Evolutionary conservation across 192 early-diverging fungal genomes (phyloP).

Genomic region (Gryganskiella cystojenkinii): DNA sequence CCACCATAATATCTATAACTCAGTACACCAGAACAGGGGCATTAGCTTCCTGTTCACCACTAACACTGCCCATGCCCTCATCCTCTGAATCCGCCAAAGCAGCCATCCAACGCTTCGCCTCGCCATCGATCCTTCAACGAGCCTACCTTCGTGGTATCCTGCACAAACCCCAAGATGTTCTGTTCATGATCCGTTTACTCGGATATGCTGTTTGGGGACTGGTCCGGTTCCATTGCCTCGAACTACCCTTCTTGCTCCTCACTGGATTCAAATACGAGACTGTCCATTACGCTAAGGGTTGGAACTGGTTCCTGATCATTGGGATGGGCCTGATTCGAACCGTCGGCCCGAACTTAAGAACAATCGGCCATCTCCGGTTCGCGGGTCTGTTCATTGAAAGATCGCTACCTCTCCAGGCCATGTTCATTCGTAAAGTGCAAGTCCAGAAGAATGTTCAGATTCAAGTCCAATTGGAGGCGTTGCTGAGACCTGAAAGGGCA

Average conservation of each 20-base stretch:
- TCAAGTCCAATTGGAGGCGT: slow-evolving; percentile 15
- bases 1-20: too few species aligned
- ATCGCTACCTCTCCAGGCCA: neutral
- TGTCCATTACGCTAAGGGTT: slow-evolving; percentile 23
- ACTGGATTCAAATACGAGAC: slow-evolving; percentile 23
- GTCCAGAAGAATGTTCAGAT: slow-evolving; percentile 16
- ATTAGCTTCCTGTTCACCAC: too few species aligned
- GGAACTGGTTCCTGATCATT: slow-evolving; percentile 34
- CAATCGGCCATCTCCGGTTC: slow-evolving; percentile 27
- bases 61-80: neutral
- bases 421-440: slow-evolving; percentile 6
- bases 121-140: slow-evolving; percentile 18
- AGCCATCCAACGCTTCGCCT: neutral
- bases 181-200: slow-evolving; percentile 10
- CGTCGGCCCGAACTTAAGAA: neutral
- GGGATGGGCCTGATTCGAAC: slow-evolving; percentile 13
- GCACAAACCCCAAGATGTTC: slow-evolving; percentile 23
- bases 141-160: slow-evolving; percentile 33
- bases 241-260: slow-evolving; percentile 25
- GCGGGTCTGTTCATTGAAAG: slow-evolving; percentile 9
- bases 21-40: too few species aligned
- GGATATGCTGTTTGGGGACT: slow-evolving; percentile 5
- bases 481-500: slow-evolving; percentile 18
- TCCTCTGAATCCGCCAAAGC: slow-evolving; percentile 2
- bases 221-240: slow-evolving; percentile 29